Evolutionary conservation across 306 rosid species (phyloP), one percentile per base, ranked within the genome.

Genomic region (Cucurbita ficifolia): DNA sequence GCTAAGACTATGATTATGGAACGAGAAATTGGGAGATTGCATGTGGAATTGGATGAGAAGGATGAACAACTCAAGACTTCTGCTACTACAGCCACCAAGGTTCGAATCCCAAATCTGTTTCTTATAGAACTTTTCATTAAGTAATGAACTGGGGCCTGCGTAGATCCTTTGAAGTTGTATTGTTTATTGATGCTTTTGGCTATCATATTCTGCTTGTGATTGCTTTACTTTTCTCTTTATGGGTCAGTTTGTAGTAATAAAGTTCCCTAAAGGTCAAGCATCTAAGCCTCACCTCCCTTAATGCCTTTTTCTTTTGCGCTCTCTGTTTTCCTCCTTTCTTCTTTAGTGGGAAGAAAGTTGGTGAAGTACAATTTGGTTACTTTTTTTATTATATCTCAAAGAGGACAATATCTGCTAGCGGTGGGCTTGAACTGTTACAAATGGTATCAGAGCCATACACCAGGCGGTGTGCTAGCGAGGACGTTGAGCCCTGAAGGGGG

Each of bases 1-100:
- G 81, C 83, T 55, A 85, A 83, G 80, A 97, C 96, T 75, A 95
- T 85, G 82, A 78, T 42, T 79, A 86, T 95, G 97, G 96, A 95
- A 78, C 78, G 72, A 17, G 92, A 91, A 80, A 88, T 91, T 68
- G 80, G 74, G 22, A 80, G 43, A 75, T 77, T 95, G 84, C 89
- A 91, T 70, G 80, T 75, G 77, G 90, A 80, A 58, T 79, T 91
- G 88, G 89, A 88, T 62, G 89, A 88, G 65, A 88, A 83, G 83
- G 86, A 85, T 10, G 76, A 81, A 68, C 86, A 86, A 74, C 91
- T 91, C 82, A 89, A 85, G 70, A 89, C 86, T 67, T 88, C 99
- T 70, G 76, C 93, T 72, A 83, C 85, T 75, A 79, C 84, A 17
- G 84, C 92, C 57, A 89, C 86, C 54, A 85, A 88, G 97, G 99